Evolutionary conservation across 2,329 filamentous ascomycete genomes (phyloP).

Genomic region (Thelonectria blattea): DNA sequence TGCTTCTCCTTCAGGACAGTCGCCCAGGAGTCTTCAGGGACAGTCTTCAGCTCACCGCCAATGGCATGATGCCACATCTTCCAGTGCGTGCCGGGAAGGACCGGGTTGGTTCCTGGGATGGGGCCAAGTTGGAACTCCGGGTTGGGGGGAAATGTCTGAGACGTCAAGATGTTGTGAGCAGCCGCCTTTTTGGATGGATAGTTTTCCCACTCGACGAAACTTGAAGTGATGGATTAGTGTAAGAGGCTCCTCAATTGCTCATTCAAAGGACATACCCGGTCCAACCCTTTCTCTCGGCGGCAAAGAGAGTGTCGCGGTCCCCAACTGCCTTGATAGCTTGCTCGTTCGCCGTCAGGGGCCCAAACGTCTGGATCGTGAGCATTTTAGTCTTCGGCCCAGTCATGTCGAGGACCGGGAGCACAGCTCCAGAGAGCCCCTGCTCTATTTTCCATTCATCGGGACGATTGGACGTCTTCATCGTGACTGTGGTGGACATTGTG

Average conservation of each 20-base stretch:
- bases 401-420: conserved; percentile 55
- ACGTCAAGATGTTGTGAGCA: conserved; percentile 57
- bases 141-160: conserved; percentile 39
- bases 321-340: conserved; percentile 49
- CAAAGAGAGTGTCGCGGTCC: conserved; percentile 40
- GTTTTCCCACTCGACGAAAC: conserved; percentile 73
- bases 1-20: conserved; percentile 63
- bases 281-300: conserved; percentile 42
- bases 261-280: conserved; percentile 36
- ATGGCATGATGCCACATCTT: conserved; percentile 63
- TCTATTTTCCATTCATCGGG: conserved; percentile 62
- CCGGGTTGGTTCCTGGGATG: conserved; percentile 62
- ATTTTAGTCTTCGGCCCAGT: conserved; percentile 44
- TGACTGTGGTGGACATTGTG: too few species aligned
- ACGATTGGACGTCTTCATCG: conserved; percentile 32
- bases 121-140: conserved; percentile 64
- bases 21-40: conserved; percentile 65
- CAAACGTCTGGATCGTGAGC: conserved; percentile 38
- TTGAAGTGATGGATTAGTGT: conserved; percentile 7
- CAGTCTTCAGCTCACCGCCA: conserved; percentile 45
- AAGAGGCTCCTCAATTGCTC: not conserved
- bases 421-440: conserved; percentile 54
- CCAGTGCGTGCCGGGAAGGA: conserved; percentile 62
- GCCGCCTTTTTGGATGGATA: conserved; percentile 71
- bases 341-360: conserved; percentile 47